Evolutionary conservation across 768 basidiomycete species (phyloP), one percentile per base, ranked within the genome.

Genomic region (Leccinum aurantiacum): DNA sequence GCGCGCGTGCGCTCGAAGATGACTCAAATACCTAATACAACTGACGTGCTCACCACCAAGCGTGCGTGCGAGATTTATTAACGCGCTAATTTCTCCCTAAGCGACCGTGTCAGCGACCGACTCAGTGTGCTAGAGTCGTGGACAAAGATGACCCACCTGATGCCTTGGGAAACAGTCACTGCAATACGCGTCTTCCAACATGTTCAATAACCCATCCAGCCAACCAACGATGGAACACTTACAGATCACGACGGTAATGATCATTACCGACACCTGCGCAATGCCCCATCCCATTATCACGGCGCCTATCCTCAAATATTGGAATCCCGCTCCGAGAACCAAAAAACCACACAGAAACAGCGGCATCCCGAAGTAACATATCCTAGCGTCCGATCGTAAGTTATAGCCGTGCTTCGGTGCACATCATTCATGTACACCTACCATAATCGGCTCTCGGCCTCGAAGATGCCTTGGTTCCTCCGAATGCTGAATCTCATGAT

Each of bases 401-500:
- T 46, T 6, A 47, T 14, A 3, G 13, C 35, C n/a, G 24, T 3
- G 14, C 14, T 22, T n/a, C 17, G 4, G 4, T 6, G 1, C 2
- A 2, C 6, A 3, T 24, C 19, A 13, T 24, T 5, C 0, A 22
- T 33, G 38, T 44, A 6, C 9, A 71, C 74, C 27, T 44, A 76
- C 78, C 78, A 79, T 24, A 80, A 54, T 14, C 79, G 76, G 60
- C 62, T 77, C 68, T 86, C 84, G 3, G 84, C 80, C 56, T 79
- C 77, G 68, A 85, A 84, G 48, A 85, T 77, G 51, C 84, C 84
- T 0, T 69, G 63, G 64, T 84, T 82, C 33, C 76, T 63, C 19
- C 79, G 74, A 62, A 82, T 80, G 47, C 69, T 74, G 17, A 71
- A 25, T 54, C 75, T 73, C 70, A 82, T 79, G 37, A 83, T 76